Conservation (phyloP, 441 rosid species). For the Kokia cookei region DNA sequence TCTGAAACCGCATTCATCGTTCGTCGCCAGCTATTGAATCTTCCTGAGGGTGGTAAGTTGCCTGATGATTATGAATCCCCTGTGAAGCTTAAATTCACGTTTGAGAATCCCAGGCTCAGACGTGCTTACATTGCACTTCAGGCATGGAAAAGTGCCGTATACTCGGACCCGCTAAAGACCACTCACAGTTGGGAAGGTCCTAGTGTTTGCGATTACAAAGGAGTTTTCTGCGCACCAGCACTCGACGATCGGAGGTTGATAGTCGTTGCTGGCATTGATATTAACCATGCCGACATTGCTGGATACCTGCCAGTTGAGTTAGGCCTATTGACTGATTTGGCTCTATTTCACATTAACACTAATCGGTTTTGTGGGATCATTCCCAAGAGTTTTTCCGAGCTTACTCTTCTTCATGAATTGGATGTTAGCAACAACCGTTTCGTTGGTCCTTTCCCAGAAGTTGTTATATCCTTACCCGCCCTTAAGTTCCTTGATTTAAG, state of each 20-base stretch:
- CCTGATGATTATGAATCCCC: slow-evolving; percentile 13
- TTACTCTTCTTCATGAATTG: slow-evolving; percentile 32
- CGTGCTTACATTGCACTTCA: slow-evolving; percentile 45
- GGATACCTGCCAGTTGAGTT: slow-evolving; percentile 45
- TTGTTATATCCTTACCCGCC: slow-evolving; percentile 21
- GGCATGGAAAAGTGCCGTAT: slow-evolving; percentile 40
- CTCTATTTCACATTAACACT: slow-evolving; percentile 46
- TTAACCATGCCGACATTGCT: slow-evolving; percentile 46
- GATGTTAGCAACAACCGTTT: slow-evolving; percentile 51
- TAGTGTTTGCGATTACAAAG: slow-evolving; percentile 38
- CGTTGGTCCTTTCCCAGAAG: slow-evolving; percentile 31
- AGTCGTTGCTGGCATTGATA: slow-evolving; percentile 46
- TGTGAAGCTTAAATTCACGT: slow-evolving; percentile 21
- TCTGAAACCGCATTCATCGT: slow-evolving; percentile 22
- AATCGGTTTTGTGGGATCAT: slow-evolving; percentile 53
- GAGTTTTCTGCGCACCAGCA: slow-evolving; percentile 42
- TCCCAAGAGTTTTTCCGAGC: slow-evolving; percentile 37
- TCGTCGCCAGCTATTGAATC: slow-evolving; percentile 16
- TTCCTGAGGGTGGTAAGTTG: slow-evolving; percentile 16
- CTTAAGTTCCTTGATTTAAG: slow-evolving; percentile 50
- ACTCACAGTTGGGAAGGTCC: slow-evolving; percentile 42
- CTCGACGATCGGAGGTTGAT: slow-evolving; percentile 26
- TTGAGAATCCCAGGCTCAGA: slow-evolving; percentile 35
- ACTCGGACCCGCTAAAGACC: slow-evolving; percentile 38
- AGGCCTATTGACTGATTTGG: slow-evolving; percentile 36